Base-by-base conservation (phyloP, 306 rosid genomes). In the Prunus mira region DNA sequence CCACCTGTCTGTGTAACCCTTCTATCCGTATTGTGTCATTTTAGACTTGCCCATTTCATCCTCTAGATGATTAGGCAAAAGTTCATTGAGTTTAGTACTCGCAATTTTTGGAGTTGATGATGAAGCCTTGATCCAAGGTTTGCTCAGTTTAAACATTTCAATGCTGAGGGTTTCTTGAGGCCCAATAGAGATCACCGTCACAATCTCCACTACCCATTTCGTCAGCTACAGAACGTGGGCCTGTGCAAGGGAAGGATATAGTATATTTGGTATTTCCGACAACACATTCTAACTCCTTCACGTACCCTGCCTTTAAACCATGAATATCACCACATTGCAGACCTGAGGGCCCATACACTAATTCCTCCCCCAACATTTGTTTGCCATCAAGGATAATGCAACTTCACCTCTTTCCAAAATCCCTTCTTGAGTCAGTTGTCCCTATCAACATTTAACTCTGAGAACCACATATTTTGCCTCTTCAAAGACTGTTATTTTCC, bases 151-250 rank as follows among this genome's bases (percentile, higher is more conserved):
- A 22, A 22, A 22, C 22, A 22, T 22, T 22, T 22, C 22, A 22
- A 22, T 22, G 22, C 92, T 93, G 82, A 43, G 92, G 80, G 79
- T 93, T 86, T 49, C 79, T 83, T 52, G 97, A 93, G 71, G 91
- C 87, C 97, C 96, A 93, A 72, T 88, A 93, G 82, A 83, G 72
- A 79, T 89, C 98, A 69, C 98, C 98, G 51, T 93, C 98, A 87
- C 81, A 91, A 88, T 93, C 98, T 61, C 96, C 97, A 15, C 91
- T 87, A 19, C 85, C 92, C 24, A 93, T 91, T 82, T 93, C 96
- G 78, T 93, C 96, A 34, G 90, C 97, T 60, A 89, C 66, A 11
- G 92, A 87, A 43, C 96, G 93, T 52, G 87, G 86, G 47, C 98
- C 98, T 38, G 86, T 92, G 72, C 83, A 54, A 1, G 98, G 84